Evolutionary conservation across 2,329 filamentous ascomycete genomes (phyloP), one percentile per base, ranked within the genome.

Genomic region (Beauveria medogensis): DNA sequence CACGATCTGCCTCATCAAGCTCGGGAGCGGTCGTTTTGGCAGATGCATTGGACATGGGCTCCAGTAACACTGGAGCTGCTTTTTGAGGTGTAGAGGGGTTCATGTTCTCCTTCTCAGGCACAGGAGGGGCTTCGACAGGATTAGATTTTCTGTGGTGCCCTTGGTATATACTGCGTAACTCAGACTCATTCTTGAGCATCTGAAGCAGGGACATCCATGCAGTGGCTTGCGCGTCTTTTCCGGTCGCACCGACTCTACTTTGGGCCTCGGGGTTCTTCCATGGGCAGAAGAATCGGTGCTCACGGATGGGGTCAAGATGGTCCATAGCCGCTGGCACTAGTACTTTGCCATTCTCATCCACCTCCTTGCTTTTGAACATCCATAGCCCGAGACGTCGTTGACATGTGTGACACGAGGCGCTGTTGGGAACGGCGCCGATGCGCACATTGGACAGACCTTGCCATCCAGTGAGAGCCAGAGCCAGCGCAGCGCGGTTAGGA

Each of bases 361-460:
- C 82, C 67, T 84, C 83, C 72, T 87, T 92, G 72, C 86, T 87
- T 69, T 86, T 89, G 72, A 96, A 97, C 78, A 99, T 88, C 94
- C 94, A 99, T 2, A 99, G 80, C 0, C 94, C 94, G 0, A 97
- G 79, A 1, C 92, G 86, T 62, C 94, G 86, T 69, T 96, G 89
- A 71, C 94, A 99, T 22, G 91, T 90, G 62, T 88, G 82, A 72
- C 94, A 99, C 5, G 86, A 86, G 6, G 90, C 87, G 18, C 93
- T 83, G 63, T 91, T 89, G 46, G 87, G 85, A 24, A 88, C 83
- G 1, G 84, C 74, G 70, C 86, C 73, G 68, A 85, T 74, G 70
- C 80, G 74, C 14, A 75, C 65, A 65, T 83, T 81, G 7, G 75
- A 76, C 3, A 85, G 76, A n/a, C 85, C 85, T 67, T 91, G 84